Base-by-base conservation (phyloP, 345 rosid genomes). In the Camelina laxa region DNA sequence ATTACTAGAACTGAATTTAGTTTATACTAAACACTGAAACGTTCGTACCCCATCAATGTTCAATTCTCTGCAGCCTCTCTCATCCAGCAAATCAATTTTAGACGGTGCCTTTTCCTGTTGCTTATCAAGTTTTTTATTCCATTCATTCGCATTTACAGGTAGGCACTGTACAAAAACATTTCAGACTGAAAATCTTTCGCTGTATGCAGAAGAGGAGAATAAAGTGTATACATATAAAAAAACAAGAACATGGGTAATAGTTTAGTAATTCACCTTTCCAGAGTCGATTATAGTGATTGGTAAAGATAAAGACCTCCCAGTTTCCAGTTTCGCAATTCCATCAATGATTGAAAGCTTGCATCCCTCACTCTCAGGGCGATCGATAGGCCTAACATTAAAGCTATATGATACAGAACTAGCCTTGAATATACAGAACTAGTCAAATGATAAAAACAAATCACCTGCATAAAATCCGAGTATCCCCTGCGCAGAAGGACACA, bases 381-480 rank as follows among this genome's bases (percentile, higher is more conserved):
- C 65, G 19, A 87, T 59, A 22, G 84, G 92, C 82, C 97, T 91
- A 75, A 10, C 20, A 39, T 74, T 82, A 74, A 80, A 38, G 58
- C 7, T 53, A 10, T 57, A 73, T 27, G 71, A 24, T 13, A 44
- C 48, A 36, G 69, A 76, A 31, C 60, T 69, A 11, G 22, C 30
- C 55, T 24, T 12, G 11, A 62, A 35, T 24, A 16, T 65, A 60
- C 49, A 55, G 12, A 54, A 41, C 48, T 27, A 33, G 24, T 42
- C 6, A 66, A 15, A 24, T 41, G 50, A 42, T 57, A 45, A 62
- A 20, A 24, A 11, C 15, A 68, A 33, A 9, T 47, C 63, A 89
- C 97, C 97, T 91, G 92, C 91, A 91, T 77, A 91, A 67, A 58
- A 89, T 83, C 50, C 86, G 75, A 75, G 90, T 89, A 57, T 85